Evolutionary conservation across 148 eudicot species (phyloP).

Genomic region (Heliosperma pusillum): DNA sequence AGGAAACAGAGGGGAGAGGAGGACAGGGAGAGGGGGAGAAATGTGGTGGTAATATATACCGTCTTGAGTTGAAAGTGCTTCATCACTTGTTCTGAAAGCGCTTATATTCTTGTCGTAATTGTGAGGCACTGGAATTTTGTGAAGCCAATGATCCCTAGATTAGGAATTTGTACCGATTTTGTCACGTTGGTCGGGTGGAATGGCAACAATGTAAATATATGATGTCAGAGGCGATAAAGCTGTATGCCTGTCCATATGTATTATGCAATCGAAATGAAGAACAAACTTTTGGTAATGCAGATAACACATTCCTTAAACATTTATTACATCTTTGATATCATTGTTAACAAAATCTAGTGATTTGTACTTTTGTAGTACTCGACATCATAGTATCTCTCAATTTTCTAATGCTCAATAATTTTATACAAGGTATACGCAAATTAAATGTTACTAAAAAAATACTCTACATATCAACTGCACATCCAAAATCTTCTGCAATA

Average conservation of each 20-base stretch:
- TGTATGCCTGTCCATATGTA: neutral
- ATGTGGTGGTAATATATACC: too few relatives aligned
- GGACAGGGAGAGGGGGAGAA: neutral
- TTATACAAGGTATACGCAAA: too few relatives aligned
- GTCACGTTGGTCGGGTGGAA: neutral
- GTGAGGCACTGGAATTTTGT: constrained; percentile 11
- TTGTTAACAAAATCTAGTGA: too few relatives aligned
- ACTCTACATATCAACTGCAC: too few relatives aligned
- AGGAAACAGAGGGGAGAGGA: neutral
- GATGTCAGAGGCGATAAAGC: neutral
- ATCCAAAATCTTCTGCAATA: too few relatives aligned
- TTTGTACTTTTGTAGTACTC: too few relatives aligned
- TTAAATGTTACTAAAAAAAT: too few relatives aligned
- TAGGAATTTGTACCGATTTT: neutral
- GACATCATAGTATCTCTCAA: too few relatives aligned
- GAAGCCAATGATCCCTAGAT: constrained; percentile 7
- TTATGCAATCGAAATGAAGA: neutral
- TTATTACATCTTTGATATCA: too few relatives aligned
- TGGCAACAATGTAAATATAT: neutral
- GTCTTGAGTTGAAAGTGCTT: neutral
- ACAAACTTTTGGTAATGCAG: too few relatives aligned
- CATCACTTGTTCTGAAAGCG: neutral
- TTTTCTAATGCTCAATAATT: too few relatives aligned
- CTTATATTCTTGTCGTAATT: neutral
- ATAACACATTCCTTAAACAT: too few relatives aligned